Evolutionary conservation across 306 rosid genomes (phyloP).

Genomic region (Prinsepia uniflora): DNA sequence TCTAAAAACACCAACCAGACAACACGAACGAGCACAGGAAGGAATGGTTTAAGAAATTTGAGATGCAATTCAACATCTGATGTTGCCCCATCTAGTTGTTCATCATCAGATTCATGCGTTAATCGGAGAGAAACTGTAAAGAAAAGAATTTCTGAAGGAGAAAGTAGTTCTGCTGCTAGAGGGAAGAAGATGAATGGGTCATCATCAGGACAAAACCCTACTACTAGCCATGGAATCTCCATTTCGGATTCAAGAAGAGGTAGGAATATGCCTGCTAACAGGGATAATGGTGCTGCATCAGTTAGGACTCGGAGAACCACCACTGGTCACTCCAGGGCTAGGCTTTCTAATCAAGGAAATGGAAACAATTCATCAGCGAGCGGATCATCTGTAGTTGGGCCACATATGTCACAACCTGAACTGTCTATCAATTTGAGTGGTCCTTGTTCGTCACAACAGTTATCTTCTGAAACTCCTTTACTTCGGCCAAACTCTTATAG

Average conservation of each 20-base stretch:
- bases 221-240: conserved; percentile 53
- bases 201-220: conserved; percentile 43
- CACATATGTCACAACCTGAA: conserved; percentile 46
- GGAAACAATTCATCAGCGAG: conserved; percentile 37
- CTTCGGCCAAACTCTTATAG: conserved; percentile 41
- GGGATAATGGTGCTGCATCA: conserved; percentile 47
- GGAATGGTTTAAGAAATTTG: conserved; percentile 79
- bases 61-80: conserved; percentile 77
- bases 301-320: conserved; percentile 56
- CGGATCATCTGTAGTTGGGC: conserved; percentile 34
- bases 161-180: conserved; percentile 63
- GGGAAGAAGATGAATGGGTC: conserved; percentile 75
- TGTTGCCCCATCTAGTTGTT: conserved; percentile 52
- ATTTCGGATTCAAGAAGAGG: conserved; percentile 69
- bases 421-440: conserved; percentile 32
- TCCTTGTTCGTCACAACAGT: conserved; percentile 40
- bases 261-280: conserved; percentile 45
- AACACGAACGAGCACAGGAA: conserved; percentile 48
- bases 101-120: conserved; percentile 48
- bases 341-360: conserved; percentile 56
- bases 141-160: conserved; percentile 73
- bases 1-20: conserved; percentile 42
- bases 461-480: conserved; percentile 42
- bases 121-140: conserved; percentile 52
- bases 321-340: conserved; percentile 46